Evolutionary conservation across 306 rosid genomes (phyloP), one percentile per base, ranked within the genome.

Genomic region (Albizia julibrissin): DNA sequence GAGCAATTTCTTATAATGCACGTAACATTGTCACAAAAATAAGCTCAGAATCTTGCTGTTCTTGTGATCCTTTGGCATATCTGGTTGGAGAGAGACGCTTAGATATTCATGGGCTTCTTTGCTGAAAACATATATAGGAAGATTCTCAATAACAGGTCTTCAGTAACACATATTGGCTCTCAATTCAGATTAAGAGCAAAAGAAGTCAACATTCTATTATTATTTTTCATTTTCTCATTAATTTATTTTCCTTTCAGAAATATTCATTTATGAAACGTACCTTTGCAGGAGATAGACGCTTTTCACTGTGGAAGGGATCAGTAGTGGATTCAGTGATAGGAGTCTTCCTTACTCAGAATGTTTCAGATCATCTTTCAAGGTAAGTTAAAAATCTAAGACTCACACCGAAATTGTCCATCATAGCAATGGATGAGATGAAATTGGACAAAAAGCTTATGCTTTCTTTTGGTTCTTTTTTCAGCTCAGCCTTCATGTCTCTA

Each of bases 301-400:
- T 95, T 87, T 95, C 99, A 29, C 87, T 75, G 78, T 93, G 99
- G 99, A 95, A 95, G 91, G 99, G 99, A 78, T 93, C 98, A 47
- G 99, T 92, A 47, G 97, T 95, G 78, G 99, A 95, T 84, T 95
- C 99, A 3, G 97, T 95, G 65, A 87, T 95, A 37, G 98, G 98
- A 40, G 98, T 95, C 84, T 95, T 91, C 83, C 98, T 93, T 74
- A 95, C 99, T 76, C 97, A 95, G 75, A 95, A 95, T 89, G 99
- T 95, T 82, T 91, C 99, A 33, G 99, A 95, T 81, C 98, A 95
- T 86, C 93, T 95, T 73, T 95, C 99, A 52, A 95, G 98, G 99
- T 93, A 88, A 73, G 70, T 78, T 79, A 78, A 66, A 50, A 9
- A 78, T 44, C 77, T 1, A 74, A 42, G 46, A 80, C 67, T 79